Evolutionary conservation across 768 basidiomycete genomes (phyloP), one percentile per base, ranked within the genome.

Genomic region (Lyophyllum shimeji): DNA sequence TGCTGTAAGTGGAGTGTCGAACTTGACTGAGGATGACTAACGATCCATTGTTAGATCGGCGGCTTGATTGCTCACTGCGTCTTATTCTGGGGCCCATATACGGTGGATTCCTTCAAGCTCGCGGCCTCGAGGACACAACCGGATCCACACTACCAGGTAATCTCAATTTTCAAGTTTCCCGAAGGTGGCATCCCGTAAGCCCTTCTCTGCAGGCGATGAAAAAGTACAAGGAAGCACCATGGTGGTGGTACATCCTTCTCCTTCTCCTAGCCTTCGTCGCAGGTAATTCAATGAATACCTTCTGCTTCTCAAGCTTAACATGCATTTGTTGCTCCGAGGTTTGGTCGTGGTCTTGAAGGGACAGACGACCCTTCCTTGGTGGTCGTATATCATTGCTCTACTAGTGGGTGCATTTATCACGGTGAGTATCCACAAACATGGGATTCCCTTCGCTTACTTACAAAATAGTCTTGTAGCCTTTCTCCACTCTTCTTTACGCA

Each of bases 321-420:
- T 8, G 18, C 50, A 18, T 12, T 33, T 15, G 39, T 33, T 24
- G 20, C 33, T 50, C 46, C 20, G 60, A 78, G 83, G 83, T 18
- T 70, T 86, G 50, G 75, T 84, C 37, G 83, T 83, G 17, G 77
- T 82, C 1, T 48, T 82, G 57, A 82, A 77, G 59, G 84, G 83
- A 13, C 73, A 85, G 59, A 85, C 84, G 1, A 83, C 83, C 0
- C 74, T 87, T 17, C 81, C 84, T 3, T 82, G 79, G 78, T 85
- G 82, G 78, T 82, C 82, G 1, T 86, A 81, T 63, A 77, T 87
- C 31, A 65, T 83, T 47, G 82, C 85, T 0, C 67, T 87, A 18
- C 63, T 81, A 11, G 66, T 83, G 13, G 84, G 83, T 34, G 73
- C 71, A 6, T 77, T 77, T 51, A 65, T 76, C 7, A 71, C 74